Conservation (phyloP, 192 early-diverging fungal genomes). For the Phlyctochytrium bullatum region DNA sequence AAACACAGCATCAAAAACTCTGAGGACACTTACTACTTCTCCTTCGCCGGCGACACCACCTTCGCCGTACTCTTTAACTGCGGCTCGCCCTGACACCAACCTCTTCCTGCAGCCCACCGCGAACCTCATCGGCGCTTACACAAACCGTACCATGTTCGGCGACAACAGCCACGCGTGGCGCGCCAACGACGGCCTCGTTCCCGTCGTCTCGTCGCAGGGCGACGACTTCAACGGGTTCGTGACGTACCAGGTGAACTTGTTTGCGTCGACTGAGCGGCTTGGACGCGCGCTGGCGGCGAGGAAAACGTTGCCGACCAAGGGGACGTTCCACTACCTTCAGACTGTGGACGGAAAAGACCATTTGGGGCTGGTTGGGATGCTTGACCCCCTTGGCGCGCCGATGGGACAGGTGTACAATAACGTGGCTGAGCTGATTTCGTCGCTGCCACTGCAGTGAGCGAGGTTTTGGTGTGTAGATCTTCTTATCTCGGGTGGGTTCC, state of each 20-base stretch:
- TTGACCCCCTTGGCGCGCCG: slow-evolving; percentile 11
- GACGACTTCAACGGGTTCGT: slow-evolving; percentile 10
- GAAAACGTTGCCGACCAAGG: not conserved
- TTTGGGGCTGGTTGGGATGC: slow-evolving; percentile 1
- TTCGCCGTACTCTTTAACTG: not conserved
- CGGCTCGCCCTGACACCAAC: not conserved
- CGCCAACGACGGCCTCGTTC: slow-evolving; percentile 22
- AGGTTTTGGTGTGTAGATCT: no score
- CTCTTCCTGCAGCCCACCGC: slow-evolving; percentile 3
- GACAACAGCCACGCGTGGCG: slow-evolving; percentile 14
- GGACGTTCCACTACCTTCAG: slow-evolving; percentile 17
- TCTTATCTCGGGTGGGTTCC: no score
- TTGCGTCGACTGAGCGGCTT: not conserved
- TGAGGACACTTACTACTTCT: slow-evolving; percentile 22
- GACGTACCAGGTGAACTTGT: slow-evolving; percentile 12
- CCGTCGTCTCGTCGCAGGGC: slow-evolving; percentile 9
- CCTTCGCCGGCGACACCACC: slow-evolving; percentile 11
- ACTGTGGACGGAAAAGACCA: slow-evolving; percentile 11
- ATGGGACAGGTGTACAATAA: slow-evolving; percentile 17
- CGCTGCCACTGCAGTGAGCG: no score
- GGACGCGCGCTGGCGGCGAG: not conserved
- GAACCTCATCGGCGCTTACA: slow-evolving; percentile 19
- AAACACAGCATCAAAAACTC: slow-evolving; percentile 18
- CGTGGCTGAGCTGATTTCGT: slow-evolving; percentile 11
- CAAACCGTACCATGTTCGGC: slow-evolving; percentile 1